These are phyloP conservation scores for Candida dajiaensis DNA, from an alignment of 805 yeast species.

Conservation along the genomic window DNA sequence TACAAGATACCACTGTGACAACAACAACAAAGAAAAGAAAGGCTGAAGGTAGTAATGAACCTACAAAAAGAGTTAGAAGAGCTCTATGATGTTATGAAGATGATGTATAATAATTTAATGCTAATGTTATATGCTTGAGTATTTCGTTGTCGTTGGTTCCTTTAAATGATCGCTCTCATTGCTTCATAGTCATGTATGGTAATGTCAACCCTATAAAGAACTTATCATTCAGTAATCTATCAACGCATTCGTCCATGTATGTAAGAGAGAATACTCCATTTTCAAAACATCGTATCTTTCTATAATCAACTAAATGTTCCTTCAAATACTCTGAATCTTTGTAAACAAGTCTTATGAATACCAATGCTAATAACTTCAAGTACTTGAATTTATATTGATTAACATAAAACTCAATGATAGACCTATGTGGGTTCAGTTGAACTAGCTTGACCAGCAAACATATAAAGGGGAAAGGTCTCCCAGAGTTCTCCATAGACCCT, in stretches of 20 bases:
- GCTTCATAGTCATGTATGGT: conserved; percentile 43
- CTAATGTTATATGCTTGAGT: background rate
- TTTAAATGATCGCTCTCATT: conserved; percentile 20
- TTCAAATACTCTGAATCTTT: conserved; percentile 35
- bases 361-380: conserved; percentile 58
- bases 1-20: conserved; percentile 35
- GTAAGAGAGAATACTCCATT: conserved; percentile 35
- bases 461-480: conserved; percentile 66
- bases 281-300: conserved; percentile 53
- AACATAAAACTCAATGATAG: conserved; percentile 48
- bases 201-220: conserved; percentile 70
- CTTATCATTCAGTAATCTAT: conserved; percentile 46
- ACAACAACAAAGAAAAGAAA: conserved; percentile 16
- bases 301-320: conserved; percentile 53
- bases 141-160: background rate
- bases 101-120: background rate
- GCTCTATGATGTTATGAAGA: conserved; percentile 17
- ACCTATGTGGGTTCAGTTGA: conserved; percentile 65
- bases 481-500: conserved; percentile 53
- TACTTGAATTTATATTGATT: conserved; percentile 72
- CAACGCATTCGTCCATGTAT: conserved; percentile 73
- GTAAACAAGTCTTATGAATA: conserved; percentile 47
- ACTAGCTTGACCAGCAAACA: conserved; percentile 71
- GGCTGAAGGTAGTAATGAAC: conserved; percentile 12
- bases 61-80: conserved; percentile 29